phyloP scores from a whole-genome alignment of 2,329 filamentous ascomycete genomes.

The Zopfia rhizophila region DNA sequence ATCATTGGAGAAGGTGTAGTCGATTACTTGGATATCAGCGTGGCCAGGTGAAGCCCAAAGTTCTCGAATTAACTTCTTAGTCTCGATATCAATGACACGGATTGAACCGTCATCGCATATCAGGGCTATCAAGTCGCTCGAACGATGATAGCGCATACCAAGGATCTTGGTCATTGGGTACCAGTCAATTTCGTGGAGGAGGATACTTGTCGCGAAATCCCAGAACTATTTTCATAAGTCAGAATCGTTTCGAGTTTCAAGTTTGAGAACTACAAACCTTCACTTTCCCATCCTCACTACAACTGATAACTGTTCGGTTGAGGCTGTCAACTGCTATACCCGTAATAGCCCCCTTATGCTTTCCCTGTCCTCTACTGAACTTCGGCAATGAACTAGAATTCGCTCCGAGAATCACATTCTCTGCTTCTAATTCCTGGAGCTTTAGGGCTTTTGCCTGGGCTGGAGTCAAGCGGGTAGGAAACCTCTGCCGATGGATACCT shows the following conservation, averaged over 20 bases:
- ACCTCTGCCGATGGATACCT: constrained; percentile 85
- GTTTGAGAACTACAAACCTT: constrained; percentile 62
- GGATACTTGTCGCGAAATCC: constrained; percentile 86
- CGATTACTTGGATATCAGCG: constrained; percentile 44
- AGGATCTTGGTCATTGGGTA: constrained; percentile 79
- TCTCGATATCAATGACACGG: constrained; percentile 89
- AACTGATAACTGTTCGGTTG: constrained; percentile 86
- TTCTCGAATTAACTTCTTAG: constrained; percentile 89
- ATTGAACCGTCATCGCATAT: constrained; percentile 90
- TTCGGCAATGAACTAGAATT: constrained; percentile 52
- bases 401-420: constrained; percentile 60
- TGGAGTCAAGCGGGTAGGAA: constrained; percentile 81
- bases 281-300: constrained; percentile 87
- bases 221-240: constrained; percentile 71
- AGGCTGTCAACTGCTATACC: constrained; percentile 89
- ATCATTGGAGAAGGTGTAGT: constrained; percentile 81
- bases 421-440: constrained; percentile 69
- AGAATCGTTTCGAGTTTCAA: constrained; percentile 14
- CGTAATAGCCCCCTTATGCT: constrained; percentile 83
- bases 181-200: constrained; percentile 86
- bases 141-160: constrained; percentile 80
- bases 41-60: constrained; percentile 75
- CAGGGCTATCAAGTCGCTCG: constrained; percentile 86
- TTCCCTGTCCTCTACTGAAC: constrained; percentile 67
- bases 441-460: constrained; percentile 81